phyloP scores from a whole-genome alignment of 208 protist genomes.

The Trypanosoma melophagium region DNA sequence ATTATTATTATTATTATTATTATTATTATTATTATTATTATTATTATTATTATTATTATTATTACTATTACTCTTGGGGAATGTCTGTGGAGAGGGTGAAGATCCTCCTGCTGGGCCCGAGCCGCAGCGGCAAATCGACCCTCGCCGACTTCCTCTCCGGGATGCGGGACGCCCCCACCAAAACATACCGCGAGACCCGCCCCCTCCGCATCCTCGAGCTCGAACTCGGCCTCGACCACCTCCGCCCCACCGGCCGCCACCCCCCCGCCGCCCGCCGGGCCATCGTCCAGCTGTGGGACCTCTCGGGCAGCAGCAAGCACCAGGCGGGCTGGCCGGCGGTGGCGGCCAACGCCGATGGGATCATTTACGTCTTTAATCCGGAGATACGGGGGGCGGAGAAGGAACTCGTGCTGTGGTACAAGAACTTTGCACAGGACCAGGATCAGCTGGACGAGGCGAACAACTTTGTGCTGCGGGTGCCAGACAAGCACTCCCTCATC shows the following conservation, averaged over 20 bases:
- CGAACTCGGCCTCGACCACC: constrained; percentile 71
- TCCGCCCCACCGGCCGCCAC: constrained; percentile 31
- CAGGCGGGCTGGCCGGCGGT: constrained; percentile 89
- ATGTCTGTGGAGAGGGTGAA: constrained; percentile 79
- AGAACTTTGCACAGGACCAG: constrained; percentile 81
- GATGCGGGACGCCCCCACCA: constrained; percentile 73
- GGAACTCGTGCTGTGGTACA: constrained; percentile 90
- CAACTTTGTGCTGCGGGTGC: constrained; percentile 62
- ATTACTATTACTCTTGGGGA: no score
- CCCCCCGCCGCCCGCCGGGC: constrained; percentile 48
- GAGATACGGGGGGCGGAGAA: constrained; percentile 68
- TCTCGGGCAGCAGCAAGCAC: constrained; percentile 77
- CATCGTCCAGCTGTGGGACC: constrained; percentile 87
- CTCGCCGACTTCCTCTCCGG: constrained; percentile 82
- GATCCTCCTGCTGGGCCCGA: constrained; percentile 78
- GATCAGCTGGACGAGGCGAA: constrained; percentile 65
- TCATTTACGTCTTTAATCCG: constrained; percentile 89
- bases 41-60: no score
- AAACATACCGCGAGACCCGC: constrained; percentile 82
- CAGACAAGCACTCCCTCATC: constrained; percentile 63
- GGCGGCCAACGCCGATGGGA: constrained; percentile 65
- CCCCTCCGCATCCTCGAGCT: constrained; percentile 90
- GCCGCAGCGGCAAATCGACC: constrained; percentile 82
- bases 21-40: no score
- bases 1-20: no score